Conservation (phyloP, 495 filamentous ascomycete species). For the Oidiodendron maius region DNA sequence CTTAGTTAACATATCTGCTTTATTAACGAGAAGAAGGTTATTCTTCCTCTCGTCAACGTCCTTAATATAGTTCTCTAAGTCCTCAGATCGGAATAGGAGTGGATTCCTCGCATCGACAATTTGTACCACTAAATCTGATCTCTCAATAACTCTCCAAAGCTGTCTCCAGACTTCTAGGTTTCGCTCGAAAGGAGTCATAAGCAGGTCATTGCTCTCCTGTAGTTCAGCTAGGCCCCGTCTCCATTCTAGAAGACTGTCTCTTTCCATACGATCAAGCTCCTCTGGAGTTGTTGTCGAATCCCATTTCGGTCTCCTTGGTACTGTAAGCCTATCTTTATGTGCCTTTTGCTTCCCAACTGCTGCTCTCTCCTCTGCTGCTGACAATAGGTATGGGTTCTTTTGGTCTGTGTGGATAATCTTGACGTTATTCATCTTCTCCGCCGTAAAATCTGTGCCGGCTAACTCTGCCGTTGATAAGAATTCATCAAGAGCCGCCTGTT, state of each 20-base stretch:
- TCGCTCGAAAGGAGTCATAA: conserved; percentile 98
- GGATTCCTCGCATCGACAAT: conserved; percentile 98
- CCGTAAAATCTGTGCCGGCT: conserved; percentile 96
- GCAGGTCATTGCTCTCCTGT: conserved; percentile 83
- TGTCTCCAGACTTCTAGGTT: conserved; percentile 99
- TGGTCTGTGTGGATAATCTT: conserved; percentile 97
- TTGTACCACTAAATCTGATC: conserved; percentile 92
- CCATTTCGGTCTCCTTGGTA: conserved; percentile 88
- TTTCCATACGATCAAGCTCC: conserved; percentile 74
- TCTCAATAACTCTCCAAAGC: conserved; percentile 96
- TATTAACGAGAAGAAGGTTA: conserved; percentile 93
- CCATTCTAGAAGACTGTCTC: conserved; percentile 81
- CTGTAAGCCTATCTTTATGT: conserved; percentile 72
- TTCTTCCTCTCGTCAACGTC: conserved; percentile 83
- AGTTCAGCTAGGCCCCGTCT: conserved; percentile 84
- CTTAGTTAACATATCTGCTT: conserved; percentile 97
- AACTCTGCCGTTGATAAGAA: conserved; percentile 58
- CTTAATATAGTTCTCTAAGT: conserved; percentile 90
- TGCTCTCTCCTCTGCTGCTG: conserved; percentile 75
- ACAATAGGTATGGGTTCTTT: conserved; percentile 90
- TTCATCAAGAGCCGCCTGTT: conserved; percentile 89
- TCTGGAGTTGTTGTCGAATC: conserved; percentile 74
- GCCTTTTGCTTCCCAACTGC: conserved; percentile 74
- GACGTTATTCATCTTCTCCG: conserved; percentile 97
- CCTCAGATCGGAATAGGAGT: conserved; percentile 87